Percentiles rank a stretch among this genome's conserved stretches.
Evolutionary conservation across 2,329 filamentous ascomycete genomes (phyloP).

Genomic region (Phoma sp.): DNA sequence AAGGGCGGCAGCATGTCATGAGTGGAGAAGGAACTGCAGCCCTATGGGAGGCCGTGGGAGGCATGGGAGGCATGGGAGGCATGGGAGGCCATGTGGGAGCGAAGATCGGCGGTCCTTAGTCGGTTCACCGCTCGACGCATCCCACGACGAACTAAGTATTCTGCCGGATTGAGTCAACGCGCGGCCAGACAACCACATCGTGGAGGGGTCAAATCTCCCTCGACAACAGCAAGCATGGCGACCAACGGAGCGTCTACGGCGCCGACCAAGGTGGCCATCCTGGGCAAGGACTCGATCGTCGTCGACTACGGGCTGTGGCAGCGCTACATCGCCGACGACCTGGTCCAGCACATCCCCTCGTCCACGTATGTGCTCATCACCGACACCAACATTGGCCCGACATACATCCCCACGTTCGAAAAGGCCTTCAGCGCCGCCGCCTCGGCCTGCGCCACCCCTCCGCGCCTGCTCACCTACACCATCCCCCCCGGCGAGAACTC

Average conservation of each 20-base stretch:
- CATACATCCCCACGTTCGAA: slow-evolving; percentile 81
- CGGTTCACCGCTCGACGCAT: not conserved
- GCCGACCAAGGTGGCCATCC: slow-evolving; percentile 74
- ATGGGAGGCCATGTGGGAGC: not conserved
- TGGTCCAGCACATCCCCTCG: slow-evolving; percentile 76
- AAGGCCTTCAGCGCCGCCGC: slow-evolving; percentile 65
- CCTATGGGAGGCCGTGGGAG: not conserved
- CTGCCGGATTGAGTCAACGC: not conserved
- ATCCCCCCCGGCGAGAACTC: slow-evolving; percentile 92
- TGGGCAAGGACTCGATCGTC: slow-evolving; percentile 88
- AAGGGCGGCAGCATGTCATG: not conserved
- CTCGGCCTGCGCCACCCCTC: slow-evolving; percentile 37
- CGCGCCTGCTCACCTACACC: slow-evolving; percentile 84
- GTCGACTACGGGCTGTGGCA: slow-evolving; percentile 92
- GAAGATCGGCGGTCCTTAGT: too few species aligned
- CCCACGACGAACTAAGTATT: too few species aligned
- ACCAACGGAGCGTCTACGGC: slow-evolving; percentile 34
- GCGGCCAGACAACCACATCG: not conserved
- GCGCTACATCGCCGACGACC: slow-evolving; percentile 78
- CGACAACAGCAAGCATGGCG: slow-evolving; percentile 34
- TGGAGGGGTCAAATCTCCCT: not conserved
- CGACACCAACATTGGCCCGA: slow-evolving; percentile 85
- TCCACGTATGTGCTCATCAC: slow-evolving; percentile 97
- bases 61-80: not conserved
- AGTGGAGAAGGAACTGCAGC: not conserved